These are phyloP conservation scores for Condylostoma magnum DNA, from an alignment of 169 alveolate species.

Conservation along the genomic window DNA sequence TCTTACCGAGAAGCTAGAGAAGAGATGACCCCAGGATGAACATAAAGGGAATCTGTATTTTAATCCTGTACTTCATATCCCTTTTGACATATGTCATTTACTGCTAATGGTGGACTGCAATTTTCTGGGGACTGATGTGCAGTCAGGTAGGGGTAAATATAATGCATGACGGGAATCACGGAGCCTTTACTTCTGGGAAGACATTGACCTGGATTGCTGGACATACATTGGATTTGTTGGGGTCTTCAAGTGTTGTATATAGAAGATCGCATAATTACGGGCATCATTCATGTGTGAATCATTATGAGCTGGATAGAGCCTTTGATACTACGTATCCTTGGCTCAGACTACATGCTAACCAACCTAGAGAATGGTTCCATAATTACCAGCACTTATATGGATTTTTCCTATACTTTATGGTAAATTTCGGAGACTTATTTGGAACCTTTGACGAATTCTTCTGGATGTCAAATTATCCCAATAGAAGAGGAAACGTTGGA, in stretches of 20 bases:
- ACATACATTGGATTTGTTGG: constrained; percentile 47
- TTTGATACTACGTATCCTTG: constrained; percentile 64
- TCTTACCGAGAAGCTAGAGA: constrained; percentile 36
- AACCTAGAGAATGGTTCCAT: constrained; percentile 46
- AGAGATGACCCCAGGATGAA: constrained; percentile 39
- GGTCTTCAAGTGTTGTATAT: constrained; percentile 58
- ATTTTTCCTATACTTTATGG: constrained; percentile 40
- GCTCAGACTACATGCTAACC: constrained; percentile 49
- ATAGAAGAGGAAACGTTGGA: constrained; percentile 53
- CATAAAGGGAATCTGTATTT: constrained; percentile 28
- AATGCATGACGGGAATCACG: constrained; percentile 73
- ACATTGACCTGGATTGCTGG: constrained; percentile 47
- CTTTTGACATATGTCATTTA: constrained; percentile 27
- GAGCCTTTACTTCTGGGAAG: constrained; percentile 51
- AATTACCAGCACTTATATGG: constrained; percentile 49
- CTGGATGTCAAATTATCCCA: constrained; percentile 63
- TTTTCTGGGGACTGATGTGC: constrained; percentile 42
- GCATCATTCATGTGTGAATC: constrained; percentile 69
- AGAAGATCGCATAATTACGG: constrained; percentile 63
- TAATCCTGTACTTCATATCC: constrained; percentile 26
- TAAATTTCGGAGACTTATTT: constrained; percentile 58
- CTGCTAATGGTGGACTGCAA: constrained; percentile 42
- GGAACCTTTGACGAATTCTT: constrained; percentile 60
- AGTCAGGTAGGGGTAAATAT: constrained; percentile 62
- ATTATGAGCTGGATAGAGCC: constrained; percentile 63